A percentile compares a stretch with the other conserved stretches of the same genome.
These are phyloP conservation scores for Lunularia cruciata DNA, from an alignment of 225 moss, liverwort and hornwort species.

Conservation along the genomic window DNA sequence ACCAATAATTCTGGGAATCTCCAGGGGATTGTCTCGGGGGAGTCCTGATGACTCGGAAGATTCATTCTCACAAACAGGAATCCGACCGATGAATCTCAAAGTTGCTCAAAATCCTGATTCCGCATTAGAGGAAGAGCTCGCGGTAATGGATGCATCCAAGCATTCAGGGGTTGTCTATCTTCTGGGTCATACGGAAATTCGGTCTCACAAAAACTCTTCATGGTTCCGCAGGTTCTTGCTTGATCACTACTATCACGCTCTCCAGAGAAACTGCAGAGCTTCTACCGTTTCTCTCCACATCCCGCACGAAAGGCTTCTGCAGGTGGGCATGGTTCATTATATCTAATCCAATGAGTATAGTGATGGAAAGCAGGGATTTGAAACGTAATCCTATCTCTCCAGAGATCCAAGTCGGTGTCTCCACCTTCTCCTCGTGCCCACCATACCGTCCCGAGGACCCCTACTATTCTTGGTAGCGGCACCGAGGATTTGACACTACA, in stretches of 20 bases:
- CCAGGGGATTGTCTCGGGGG: neutral
- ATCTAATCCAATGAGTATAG: no score
- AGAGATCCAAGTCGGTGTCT: no score
- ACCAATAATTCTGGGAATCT: neutral
- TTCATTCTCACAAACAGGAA: neutral
- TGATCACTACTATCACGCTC: slow-evolving; percentile 45
- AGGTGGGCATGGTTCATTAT: slow-evolving; percentile 82
- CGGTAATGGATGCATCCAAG: slow-evolving; percentile 40
- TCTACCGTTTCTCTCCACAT: slow-evolving; percentile 46
- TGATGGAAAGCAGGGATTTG: no score
- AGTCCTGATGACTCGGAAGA: neutral
- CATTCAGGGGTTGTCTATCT: slow-evolving; percentile 66
- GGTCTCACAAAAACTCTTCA: slow-evolving; percentile 44
- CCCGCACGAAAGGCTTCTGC: slow-evolving; percentile 56
- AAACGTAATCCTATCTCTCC: no score
- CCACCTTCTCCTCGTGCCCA: no score
- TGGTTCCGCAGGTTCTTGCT: slow-evolving; percentile 57
- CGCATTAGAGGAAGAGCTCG: slow-evolving; percentile 39
- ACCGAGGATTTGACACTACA: no score
- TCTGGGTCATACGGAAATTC: slow-evolving; percentile 56
- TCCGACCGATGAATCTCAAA: neutral
- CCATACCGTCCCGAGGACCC: no score
- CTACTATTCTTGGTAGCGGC: no score
- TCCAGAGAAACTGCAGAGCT: slow-evolving; percentile 64
- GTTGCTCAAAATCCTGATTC: slow-evolving; percentile 2